Percentiles rank a stretch among this genome's conserved stretches.
These are phyloP conservation scores for Chrysosporium keratinophilum DNA, from an alignment of 2,329 filamentous ascomycete species.

Conservation along the genomic window DNA sequence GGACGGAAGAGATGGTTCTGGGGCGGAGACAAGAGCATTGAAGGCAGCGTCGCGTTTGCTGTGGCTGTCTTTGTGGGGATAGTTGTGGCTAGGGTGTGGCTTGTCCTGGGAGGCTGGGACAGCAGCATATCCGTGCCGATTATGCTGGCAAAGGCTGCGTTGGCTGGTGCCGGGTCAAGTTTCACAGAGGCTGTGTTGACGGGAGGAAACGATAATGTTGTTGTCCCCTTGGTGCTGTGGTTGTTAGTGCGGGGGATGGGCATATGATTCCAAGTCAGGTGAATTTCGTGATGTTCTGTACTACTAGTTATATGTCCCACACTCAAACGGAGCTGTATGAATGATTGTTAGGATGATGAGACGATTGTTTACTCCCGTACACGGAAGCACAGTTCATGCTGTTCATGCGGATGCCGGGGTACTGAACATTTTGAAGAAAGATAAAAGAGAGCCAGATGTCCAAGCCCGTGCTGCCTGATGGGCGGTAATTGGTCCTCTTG, in stretches of 20 bases:
- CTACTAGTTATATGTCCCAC: not conserved
- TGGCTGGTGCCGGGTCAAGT: slow-evolving; percentile 72
- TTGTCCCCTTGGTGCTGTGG: slow-evolving; percentile 90
- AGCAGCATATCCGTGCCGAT: slow-evolving; percentile 27
- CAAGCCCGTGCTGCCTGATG: not conserved
- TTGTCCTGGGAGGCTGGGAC: slow-evolving; percentile 63
- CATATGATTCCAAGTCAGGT: slow-evolving; percentile 15
- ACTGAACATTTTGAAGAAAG: not conserved
- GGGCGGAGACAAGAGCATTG: slow-evolving; percentile 91
- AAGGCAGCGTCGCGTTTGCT: slow-evolving; percentile 74
- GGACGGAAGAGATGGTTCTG: slow-evolving; percentile 88
- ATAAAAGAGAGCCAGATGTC: not conserved
- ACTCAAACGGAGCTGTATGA: no score
- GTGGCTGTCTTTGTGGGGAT: slow-evolving; percentile 68
- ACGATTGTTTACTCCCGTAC: no score
- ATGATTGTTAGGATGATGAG: no score
- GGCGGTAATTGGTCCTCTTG: not conserved
- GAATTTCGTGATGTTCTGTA: not conserved
- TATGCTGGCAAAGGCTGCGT: slow-evolving; percentile 48
- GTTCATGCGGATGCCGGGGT: not conserved
- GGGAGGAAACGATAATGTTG: slow-evolving; percentile 95
- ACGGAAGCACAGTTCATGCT: not conserved
- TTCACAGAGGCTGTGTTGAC: slow-evolving; percentile 91
- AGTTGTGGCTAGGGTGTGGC: slow-evolving; percentile 59
- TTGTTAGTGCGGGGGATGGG: slow-evolving; percentile 70